Percentiles rank a stretch among this genome's conserved stretches.
These are phyloP conservation scores for Pseudocercospora fijiensis DNA, from an alignment of 2,329 filamentous ascomycete species.

Conservation along the genomic window DNA sequence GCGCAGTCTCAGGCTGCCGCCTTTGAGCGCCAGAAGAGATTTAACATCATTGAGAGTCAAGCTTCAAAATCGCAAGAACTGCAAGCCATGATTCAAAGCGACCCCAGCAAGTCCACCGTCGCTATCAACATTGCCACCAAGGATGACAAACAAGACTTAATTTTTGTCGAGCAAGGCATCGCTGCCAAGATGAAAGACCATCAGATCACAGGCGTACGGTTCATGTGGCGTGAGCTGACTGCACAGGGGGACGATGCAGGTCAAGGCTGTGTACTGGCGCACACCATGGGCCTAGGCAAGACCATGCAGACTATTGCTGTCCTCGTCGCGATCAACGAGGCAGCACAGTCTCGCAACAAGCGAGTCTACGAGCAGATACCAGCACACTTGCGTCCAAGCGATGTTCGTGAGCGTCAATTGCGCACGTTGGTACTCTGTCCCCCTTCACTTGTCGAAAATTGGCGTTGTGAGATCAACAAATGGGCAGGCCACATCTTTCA, in stretches of 20 bases:
- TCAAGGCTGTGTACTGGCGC: slow-evolving; percentile 78
- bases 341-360: slow-evolving; percentile 59
- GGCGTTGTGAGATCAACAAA: slow-evolving; percentile 70
- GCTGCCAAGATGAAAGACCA: slow-evolving; percentile 70
- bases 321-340: slow-evolving; percentile 70
- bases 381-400: slow-evolving; percentile 49
- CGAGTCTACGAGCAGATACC: slow-evolving; percentile 67
- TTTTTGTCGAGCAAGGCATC: slow-evolving; percentile 66
- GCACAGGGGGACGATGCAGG: slow-evolving; percentile 49
- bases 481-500: slow-evolving; percentile 64
- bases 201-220: slow-evolving; percentile 77
- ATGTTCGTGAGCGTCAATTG: slow-evolving; percentile 46
- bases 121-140: slow-evolving; percentile 64
- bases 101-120: slow-evolving; percentile 39
- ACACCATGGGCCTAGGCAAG: slow-evolving; percentile 91
- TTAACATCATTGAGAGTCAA: slow-evolving; percentile 23
- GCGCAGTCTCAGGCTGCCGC: slow-evolving; percentile 24
- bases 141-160: slow-evolving; percentile 57
- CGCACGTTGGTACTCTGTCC: slow-evolving; percentile 75
- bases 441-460: slow-evolving; percentile 73
- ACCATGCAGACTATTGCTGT: slow-evolving; percentile 85
- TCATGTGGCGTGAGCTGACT: slow-evolving; percentile 84
- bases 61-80: slow-evolving; percentile 26
- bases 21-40: slow-evolving; percentile 23
- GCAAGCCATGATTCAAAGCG: slow-evolving; percentile 24